Conservation (phyloP, 225 moss, liverwort and hornwort genomes). For the Antitrichia curtipendula region DNA sequence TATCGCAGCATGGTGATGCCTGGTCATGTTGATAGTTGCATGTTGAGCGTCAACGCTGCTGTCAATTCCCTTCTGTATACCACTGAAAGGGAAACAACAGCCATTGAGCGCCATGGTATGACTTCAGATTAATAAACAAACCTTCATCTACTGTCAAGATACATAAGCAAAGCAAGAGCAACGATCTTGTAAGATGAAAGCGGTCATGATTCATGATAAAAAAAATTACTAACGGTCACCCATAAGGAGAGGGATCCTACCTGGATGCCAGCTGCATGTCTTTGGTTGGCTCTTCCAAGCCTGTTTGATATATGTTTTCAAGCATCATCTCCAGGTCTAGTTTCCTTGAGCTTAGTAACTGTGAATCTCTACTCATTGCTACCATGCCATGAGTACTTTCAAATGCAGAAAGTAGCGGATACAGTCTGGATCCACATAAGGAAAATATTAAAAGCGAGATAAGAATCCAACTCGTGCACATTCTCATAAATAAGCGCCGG, state of each 20-base stretch:
- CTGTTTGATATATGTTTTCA: background rate
- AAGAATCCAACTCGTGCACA: slow-evolving; percentile 4
- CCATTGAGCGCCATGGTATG: background rate
- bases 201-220: background rate
- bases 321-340: background rate
- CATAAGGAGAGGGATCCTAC: background rate
- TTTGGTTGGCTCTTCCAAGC: background rate
- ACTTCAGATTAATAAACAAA: background rate
- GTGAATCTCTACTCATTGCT: background rate
- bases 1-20: slow-evolving; percentile 6
- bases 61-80: background rate
- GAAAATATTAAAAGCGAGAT: background rate
- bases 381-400: background rate
- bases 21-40: background rate
- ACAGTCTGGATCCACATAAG: slow-evolving; percentile 1
- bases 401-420: background rate
- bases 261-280: background rate
- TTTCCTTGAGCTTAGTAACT: background rate
- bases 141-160: background rate
- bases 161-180: background rate
- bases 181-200: background rate
- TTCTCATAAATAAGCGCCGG: background rate
- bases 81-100: slow-evolving; percentile 5
- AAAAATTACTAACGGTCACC: background rate
- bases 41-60: background rate